Evolutionary conservation across 345 rosid genomes (phyloP).

Genomic region (Gossypium arboreum): DNA sequence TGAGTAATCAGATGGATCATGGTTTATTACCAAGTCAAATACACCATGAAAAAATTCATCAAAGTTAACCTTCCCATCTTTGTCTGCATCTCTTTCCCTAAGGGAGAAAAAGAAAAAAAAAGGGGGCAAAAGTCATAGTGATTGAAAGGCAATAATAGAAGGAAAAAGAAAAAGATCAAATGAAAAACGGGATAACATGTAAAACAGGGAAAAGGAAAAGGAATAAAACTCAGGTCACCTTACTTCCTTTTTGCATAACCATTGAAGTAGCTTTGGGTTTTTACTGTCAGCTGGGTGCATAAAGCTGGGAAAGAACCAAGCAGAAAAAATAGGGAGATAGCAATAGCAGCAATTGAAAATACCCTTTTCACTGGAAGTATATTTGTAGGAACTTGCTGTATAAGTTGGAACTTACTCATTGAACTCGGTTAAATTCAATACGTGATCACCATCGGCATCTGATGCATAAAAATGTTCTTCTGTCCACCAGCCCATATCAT

Average conservation of each 20-base stretch:
- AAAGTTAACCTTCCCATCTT: slow-evolving; percentile 81
- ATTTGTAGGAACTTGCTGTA: not conserved
- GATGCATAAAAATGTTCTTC: slow-evolving; percentile 96
- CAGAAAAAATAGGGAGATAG: slow-evolving; percentile 13
- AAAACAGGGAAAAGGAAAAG: not conserved
- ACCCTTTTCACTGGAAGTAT: not conserved
- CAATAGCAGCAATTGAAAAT: slow-evolving; percentile 1
- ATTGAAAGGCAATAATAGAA: not conserved
- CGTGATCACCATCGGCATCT: slow-evolving; percentile 90
- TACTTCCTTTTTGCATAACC: slow-evolving; percentile 96
- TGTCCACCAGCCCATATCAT: slow-evolving; percentile 99
- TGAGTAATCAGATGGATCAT: slow-evolving; percentile 58
- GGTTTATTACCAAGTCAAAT: slow-evolving; percentile 82
- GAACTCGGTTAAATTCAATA: slow-evolving; percentile 80
- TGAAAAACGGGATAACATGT: not conserved
- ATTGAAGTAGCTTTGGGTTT: slow-evolving; percentile 62
- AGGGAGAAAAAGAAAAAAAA: not conserved
- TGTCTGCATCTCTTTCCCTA: slow-evolving; percentile 93
- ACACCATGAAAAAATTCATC: slow-evolving; percentile 86
- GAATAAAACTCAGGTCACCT: slow-evolving; percentile 44
- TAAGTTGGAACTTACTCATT: slow-evolving; percentile 66
- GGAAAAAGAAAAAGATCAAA: not conserved
- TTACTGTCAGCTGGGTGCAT: slow-evolving; percentile 96
- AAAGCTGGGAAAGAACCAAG: slow-evolving; percentile 49
- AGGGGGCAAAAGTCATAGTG: slow-evolving; percentile 14